Evolutionary conservation across 1,284 basidiomycete species (phyloP).

Genomic region (Ceraceosorus guamensis): DNA sequence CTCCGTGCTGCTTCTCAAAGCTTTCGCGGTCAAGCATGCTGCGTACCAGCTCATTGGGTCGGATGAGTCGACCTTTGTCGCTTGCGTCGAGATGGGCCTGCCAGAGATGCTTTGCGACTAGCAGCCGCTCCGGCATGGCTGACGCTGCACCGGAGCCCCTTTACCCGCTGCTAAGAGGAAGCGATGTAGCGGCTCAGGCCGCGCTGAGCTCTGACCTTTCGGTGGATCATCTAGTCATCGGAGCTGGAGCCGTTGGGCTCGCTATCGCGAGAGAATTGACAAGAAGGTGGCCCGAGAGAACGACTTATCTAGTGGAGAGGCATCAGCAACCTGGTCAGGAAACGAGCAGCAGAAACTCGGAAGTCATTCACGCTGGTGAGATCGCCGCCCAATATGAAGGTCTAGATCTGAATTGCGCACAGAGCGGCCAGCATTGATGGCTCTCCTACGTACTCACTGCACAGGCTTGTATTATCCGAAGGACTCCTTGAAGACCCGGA

Average conservation of each 20-base stretch:
- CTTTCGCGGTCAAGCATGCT: no score
- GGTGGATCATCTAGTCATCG: conserved; percentile 87
- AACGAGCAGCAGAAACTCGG: conserved; percentile 73
- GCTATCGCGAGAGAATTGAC: conserved; percentile 73
- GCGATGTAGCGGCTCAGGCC: not conserved
- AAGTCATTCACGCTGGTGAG: conserved; percentile 76
- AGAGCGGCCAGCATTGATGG: no score
- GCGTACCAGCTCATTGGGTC: no score
- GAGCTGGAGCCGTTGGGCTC: conserved; percentile 83
- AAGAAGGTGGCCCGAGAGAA: conserved; percentile 61
- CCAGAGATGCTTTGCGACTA: no score
- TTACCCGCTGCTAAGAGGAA: not conserved
- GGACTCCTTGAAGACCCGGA: conserved; percentile 89
- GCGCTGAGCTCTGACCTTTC: conserved; percentile 58
- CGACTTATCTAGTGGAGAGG: conserved; percentile 79
- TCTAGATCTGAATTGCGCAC: no score
- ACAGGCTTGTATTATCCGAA: conserved; percentile 78
- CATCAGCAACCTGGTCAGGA: conserved; percentile 52
- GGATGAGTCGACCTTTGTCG: no score
- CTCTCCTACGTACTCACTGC: no score
- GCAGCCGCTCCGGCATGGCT: no score
- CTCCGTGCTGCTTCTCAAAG: no score
- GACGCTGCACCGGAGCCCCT: not conserved
- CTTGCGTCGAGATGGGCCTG: no score
- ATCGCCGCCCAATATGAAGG: no score